Conservation (phyloP, 495 filamentous ascomycete species). For the Penicillium canariense region DNA sequence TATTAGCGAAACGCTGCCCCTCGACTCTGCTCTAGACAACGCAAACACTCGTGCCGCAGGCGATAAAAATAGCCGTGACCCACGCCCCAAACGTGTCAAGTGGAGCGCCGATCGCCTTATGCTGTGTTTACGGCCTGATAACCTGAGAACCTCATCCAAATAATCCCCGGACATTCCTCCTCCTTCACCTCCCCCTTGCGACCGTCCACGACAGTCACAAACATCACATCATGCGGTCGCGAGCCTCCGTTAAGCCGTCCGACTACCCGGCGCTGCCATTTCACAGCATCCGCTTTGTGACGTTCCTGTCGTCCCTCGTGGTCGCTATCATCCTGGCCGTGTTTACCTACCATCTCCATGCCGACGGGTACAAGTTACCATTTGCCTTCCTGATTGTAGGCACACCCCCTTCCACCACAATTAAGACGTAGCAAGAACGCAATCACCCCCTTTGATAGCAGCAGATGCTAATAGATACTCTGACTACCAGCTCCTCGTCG, state of each 20-base stretch:
- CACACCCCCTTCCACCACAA: background rate
- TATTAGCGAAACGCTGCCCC: background rate
- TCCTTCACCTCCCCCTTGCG: constrained; percentile 1
- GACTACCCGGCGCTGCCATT: constrained; percentile 58
- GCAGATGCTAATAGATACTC: constrained; percentile 4
- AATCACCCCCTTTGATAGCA: background rate
- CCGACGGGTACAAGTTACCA: constrained; percentile 53
- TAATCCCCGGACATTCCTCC: background rate
- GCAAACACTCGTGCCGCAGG: background rate
- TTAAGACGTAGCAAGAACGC: constrained; percentile 2
- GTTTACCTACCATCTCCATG: constrained; percentile 59
- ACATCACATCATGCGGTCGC: constrained; percentile 30
- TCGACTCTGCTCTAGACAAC: background rate
- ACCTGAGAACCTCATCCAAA: too few relatives aligned
- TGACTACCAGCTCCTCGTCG: constrained; percentile 49
- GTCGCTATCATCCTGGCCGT: constrained; percentile 58
- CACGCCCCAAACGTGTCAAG: constrained; percentile 26
- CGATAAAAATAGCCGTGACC: constrained; percentile 30
- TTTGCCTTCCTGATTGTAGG: constrained; percentile 66
- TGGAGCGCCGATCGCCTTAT: constrained; percentile 26
- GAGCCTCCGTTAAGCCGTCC: constrained; percentile 47
- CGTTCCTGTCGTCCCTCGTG: constrained; percentile 54
- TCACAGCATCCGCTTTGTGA: constrained; percentile 51
- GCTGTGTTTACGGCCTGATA: too few relatives aligned
- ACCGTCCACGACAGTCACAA: background rate